A percentile compares a stretch with the other conserved stretches of the same genome.
phyloP scores from a whole-genome alignment of 768 basidiomycete species.

The Lentinula guzmanii region DNA sequence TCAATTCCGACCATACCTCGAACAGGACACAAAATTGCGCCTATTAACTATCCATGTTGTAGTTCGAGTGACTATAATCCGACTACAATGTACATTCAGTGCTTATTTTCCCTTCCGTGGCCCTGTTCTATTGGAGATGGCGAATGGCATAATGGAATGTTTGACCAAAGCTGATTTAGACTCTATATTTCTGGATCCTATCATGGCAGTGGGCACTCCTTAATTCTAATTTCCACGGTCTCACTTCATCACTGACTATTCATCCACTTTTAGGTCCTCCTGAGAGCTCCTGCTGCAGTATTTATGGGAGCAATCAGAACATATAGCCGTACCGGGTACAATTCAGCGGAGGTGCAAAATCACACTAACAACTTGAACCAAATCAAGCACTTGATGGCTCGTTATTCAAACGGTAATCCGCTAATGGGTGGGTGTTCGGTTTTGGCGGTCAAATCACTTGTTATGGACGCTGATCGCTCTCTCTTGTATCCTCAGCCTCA shows the following conservation, averaged over 20 bases:
- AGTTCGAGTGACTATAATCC: neutral
- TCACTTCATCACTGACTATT: neutral
- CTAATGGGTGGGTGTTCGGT: conserved; percentile 2
- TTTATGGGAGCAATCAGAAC: neutral
- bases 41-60: neutral
- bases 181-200: neutral
- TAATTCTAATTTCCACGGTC: neutral
- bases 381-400: neutral
- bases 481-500: neutral
- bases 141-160: neutral
- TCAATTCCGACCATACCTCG: too few relatives aligned
- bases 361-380: neutral
- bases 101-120: neutral
- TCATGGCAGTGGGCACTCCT: neutral
- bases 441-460: neutral
- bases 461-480: neutral
- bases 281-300: neutral
- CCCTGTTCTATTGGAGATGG: neutral
- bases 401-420: neutral
- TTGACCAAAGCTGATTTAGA: neutral
- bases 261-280: neutral
- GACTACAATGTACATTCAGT: neutral
- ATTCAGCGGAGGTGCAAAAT: neutral
- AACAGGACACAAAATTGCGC: neutral
- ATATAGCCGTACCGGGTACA: neutral